A percentile compares a stretch with the other conserved stretches of the same genome.
phyloP scores from a whole-genome alignment of 208 protist genomes.

The Phytomonas sp. region DNA sequence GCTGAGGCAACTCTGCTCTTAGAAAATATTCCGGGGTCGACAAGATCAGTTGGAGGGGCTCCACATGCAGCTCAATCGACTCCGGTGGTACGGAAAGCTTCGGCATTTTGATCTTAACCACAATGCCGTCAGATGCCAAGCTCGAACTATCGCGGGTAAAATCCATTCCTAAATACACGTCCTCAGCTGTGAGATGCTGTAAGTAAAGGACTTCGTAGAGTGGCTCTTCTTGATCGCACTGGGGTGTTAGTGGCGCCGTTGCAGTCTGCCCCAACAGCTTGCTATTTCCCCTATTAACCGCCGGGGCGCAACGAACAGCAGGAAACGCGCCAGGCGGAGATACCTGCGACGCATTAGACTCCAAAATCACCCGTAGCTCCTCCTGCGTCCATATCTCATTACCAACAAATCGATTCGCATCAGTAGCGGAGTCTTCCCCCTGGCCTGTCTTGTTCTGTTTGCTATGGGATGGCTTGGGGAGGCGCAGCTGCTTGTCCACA shows the following conservation, averaged over 20 bases:
- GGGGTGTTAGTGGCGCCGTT: constrained; percentile 12
- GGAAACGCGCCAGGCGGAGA: constrained; percentile 8
- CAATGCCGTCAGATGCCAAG: constrained; percentile 54
- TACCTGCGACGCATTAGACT: constrained; percentile 14
- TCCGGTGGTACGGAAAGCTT: not conserved
- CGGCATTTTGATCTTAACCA: constrained; percentile 71
- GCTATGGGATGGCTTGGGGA: constrained; percentile 58
- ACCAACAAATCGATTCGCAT: constrained; percentile 22
- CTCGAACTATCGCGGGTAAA: constrained; percentile 41
- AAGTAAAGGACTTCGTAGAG: constrained; percentile 69
- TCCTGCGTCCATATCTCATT: constrained; percentile 81
- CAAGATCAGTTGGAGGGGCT: constrained; percentile 23
- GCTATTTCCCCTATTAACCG: not conserved
- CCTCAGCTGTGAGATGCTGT: constrained; percentile 70
- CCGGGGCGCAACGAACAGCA: not conserved
- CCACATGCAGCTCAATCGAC: constrained; percentile 47
- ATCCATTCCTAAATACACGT: constrained; percentile 81
- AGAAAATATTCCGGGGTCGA: constrained; percentile 46
- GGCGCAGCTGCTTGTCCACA: constrained; percentile 62
- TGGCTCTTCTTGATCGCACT: constrained; percentile 31
- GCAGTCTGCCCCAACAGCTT: constrained; percentile 4
- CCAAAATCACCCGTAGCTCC: constrained; percentile 40
- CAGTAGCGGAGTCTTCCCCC: not conserved
- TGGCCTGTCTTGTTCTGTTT: constrained; percentile 13
- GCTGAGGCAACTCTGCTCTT: constrained; percentile 41